Base-by-base conservation (phyloP, 345 rosid species). In the Gossypium thurberi region DNA sequence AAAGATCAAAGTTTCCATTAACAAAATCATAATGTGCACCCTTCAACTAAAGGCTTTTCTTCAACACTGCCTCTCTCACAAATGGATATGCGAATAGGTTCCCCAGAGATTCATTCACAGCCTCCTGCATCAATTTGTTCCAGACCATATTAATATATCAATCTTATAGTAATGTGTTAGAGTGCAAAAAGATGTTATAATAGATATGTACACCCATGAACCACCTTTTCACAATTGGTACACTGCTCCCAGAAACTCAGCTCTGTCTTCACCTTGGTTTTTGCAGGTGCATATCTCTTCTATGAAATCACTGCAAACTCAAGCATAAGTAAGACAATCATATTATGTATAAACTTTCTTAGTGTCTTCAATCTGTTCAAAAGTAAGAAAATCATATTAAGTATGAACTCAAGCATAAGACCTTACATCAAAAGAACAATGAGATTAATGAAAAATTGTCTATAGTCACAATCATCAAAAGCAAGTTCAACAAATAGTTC, bases 1-100 rank as follows among this genome's bases (percentile, higher is more conserved):
- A 91, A 0, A 88, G 85, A 78, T 90, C 89, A 52, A 95, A 93
- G 14, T 71, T 74, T 42, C 92, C 91, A 69, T 88, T 73, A 9
- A 91, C 85, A 21, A 91, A 91, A 74, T 90, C 90, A 57, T 91
- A 91, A 74, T 87, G 86, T 51, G 90, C 97, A 14, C 97, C 97
- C 76, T 87, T 87, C 72, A 90, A 74, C 2, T 78, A 20, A 28
- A 91, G 71, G 5, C 71, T 77, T n/a, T 86, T 87, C 76, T 82
- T 87, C 79, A 77, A 81, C 15, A 83, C 87, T 4, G 81, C 81
- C 61, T 91, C 89, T 53, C 89, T 88, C 83, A 91, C 97, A 42
- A 83, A 90, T 42, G 97, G 93, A 68, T 91, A 91, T 7, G 97
- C 84, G 78, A 91, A 66, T 8, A 87, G 80, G 80, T 91, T 89